Conservation (phyloP, 768 basidiomycete species). For the Hydnum rufescens region DNA sequence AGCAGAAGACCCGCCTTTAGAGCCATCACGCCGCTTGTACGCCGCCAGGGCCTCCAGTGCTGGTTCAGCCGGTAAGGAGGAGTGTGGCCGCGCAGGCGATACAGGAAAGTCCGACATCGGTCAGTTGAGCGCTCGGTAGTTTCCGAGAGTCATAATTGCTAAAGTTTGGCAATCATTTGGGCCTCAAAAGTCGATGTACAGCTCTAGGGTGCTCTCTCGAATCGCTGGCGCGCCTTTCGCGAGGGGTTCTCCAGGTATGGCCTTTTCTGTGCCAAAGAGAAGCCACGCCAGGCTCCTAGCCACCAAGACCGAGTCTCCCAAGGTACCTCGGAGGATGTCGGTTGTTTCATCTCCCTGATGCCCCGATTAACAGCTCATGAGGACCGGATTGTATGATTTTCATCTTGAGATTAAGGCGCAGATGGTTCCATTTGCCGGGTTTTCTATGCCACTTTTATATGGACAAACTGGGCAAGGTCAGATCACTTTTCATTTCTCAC, state of each 20-base stretch:
- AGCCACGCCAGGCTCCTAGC: too few relatives aligned
- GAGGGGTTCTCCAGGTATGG: too few relatives aligned
- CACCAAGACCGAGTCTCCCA: not conserved
- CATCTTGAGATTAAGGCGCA: slow-evolving; percentile 68
- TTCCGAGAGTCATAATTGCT: too few relatives aligned
- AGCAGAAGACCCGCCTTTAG: slow-evolving; percentile 35
- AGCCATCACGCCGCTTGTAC: slow-evolving; percentile 71
- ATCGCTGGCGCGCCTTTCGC: too few relatives aligned
- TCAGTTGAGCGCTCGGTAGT: too few relatives aligned
- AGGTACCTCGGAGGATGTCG: not conserved
- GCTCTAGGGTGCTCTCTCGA: too few relatives aligned
- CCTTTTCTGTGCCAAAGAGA: too few relatives aligned
- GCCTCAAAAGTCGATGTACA: too few relatives aligned
- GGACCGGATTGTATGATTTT: slow-evolving; percentile 76
- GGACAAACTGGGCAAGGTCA: slow-evolving; percentile 61
- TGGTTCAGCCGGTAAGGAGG: slow-evolving; percentile 9
- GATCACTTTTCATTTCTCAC: slow-evolving; percentile 12
- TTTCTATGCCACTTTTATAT: slow-evolving; percentile 82
- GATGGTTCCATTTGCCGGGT: slow-evolving; percentile 95
- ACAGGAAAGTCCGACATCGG: slow-evolving; percentile 6
- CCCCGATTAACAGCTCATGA: slow-evolving; percentile 23
- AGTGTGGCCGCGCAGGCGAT: not conserved
- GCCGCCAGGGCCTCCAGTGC: slow-evolving; percentile 56
- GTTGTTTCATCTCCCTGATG: not conserved
- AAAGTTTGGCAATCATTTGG: too few relatives aligned